These are phyloP conservation scores for Aspergillus steynii DNA, from an alignment of 495 filamentous ascomycete genomes.

Conservation along the genomic window DNA sequence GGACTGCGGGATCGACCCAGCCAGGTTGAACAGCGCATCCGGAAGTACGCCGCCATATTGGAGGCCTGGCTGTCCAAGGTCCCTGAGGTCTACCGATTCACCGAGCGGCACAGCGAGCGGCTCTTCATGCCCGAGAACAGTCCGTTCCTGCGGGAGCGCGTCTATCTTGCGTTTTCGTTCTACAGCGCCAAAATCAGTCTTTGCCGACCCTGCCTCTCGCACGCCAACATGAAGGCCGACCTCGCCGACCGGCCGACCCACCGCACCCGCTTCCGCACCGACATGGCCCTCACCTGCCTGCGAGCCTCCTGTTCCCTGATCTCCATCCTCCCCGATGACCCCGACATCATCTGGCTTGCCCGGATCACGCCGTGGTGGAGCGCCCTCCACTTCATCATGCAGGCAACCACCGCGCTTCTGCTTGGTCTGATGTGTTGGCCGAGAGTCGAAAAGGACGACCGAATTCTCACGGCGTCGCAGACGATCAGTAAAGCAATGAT, in stretches of 20 bases:
- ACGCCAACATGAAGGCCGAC: slow-evolving; percentile 23
- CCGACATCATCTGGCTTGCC: slow-evolving; percentile 44
- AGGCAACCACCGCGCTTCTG: slow-evolving; percentile 58
- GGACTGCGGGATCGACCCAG: slow-evolving; percentile 48
- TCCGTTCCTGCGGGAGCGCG: slow-evolving; percentile 25
- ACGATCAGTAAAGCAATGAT: not conserved
- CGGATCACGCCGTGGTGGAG: slow-evolving; percentile 60
- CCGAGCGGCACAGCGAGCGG: slow-evolving; percentile 11
- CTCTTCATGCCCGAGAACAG: slow-evolving; percentile 11
- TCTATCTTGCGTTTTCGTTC: slow-evolving; percentile 53
- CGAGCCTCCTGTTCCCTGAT: slow-evolving; percentile 54
- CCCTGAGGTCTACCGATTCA: slow-evolving; percentile 48
- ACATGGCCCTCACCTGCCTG: slow-evolving; percentile 55
- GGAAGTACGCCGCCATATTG: slow-evolving; percentile 41
- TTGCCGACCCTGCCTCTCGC: slow-evolving; percentile 58
- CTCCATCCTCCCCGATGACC: slow-evolving; percentile 46
- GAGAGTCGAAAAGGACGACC: not conserved
- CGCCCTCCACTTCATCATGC: slow-evolving; percentile 62
- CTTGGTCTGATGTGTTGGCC: slow-evolving; percentile 48
- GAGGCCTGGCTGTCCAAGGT: slow-evolving; percentile 54
- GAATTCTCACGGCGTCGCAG: not conserved
- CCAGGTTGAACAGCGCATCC: slow-evolving; percentile 53
- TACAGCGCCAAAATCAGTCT: slow-evolving; percentile 57
- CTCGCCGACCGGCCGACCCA: slow-evolving; percentile 29
- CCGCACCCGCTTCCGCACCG: slow-evolving; percentile 48